Evolutionary conservation across 2,329 filamentous ascomycete genomes (phyloP), one percentile per base, ranked within the genome.

Genomic region (Xylariaceae sp.): DNA sequence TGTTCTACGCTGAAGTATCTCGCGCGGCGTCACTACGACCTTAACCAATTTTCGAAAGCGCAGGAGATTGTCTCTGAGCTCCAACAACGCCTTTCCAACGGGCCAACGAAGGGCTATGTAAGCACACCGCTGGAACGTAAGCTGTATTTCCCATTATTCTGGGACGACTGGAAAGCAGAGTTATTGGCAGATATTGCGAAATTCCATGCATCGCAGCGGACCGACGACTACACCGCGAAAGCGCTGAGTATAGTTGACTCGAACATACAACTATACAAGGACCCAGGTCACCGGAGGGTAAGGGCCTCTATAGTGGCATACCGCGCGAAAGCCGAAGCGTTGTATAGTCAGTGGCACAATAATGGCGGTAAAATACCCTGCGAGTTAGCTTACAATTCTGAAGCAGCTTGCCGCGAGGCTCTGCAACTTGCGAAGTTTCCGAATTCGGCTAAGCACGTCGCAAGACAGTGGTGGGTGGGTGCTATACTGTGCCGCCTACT

Each of bases 11-110:
- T 45, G 11, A 0, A 1, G 8, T 14, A 12, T 2, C 41, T 45
- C 9, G 16, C 6, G 6, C 4, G 2, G 16, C 3, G 6, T 33
- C 19, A 31, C 11, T 3, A 31, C 11, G 1, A 9, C 0, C 26
- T 9, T 33, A 12, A 21, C 21, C 8, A 21, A 8, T 44, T 44
- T 21, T 21, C 31, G 24, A 16, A 45, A 17, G 26, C 26, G 17
- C 41, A 45, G n/a, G 41, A 31, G 41, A 33, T 45, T 28, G 41
- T 45, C 16, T 45, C 41, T 23, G 41, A 45, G 26, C 41, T 45
- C 33, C 41, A 45, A 11, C 26, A 23, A 33, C 28, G 17, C 17
- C 41, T 45, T 23, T 45, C 41, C 4, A 45, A 33, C 16, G 41
- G 41, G 41, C 28, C 41, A 21, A 45, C 26, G 3, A 45, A 45